phyloP scores from a whole-genome alignment of 805 yeast genomes.

The Pichia kluyveri region DNA sequence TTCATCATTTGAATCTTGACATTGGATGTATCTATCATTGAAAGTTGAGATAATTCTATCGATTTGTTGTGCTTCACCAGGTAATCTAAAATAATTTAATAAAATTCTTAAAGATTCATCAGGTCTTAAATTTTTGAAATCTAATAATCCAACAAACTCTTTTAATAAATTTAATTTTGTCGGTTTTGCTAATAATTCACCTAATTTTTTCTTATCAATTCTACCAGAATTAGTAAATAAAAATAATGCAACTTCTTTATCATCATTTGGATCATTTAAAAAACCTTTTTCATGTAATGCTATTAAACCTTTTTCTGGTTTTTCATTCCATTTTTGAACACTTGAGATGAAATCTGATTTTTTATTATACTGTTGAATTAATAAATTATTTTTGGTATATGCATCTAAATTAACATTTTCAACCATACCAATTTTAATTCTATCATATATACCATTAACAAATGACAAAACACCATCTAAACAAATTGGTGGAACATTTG shows the following conservation, averaged over 20 bases:
- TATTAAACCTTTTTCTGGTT: slow-evolving; percentile 68
- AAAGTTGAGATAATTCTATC: slow-evolving; percentile 86
- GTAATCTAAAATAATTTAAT: slow-evolving; percentile 77
- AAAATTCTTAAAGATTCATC: slow-evolving; percentile 87
- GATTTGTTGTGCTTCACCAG: slow-evolving; percentile 96
- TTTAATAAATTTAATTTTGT: slow-evolving; percentile 49
- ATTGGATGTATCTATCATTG: slow-evolving; percentile 67
- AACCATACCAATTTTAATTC: slow-evolving; percentile 30
- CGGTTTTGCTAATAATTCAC: slow-evolving; percentile 79
- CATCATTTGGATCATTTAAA: slow-evolving; percentile 38
- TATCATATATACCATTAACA: slow-evolving; percentile 50
- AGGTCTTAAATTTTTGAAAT: slow-evolving; percentile 69
- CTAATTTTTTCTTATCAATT: slow-evolving; percentile 78
- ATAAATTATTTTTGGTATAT: slow-evolving; percentile 16
- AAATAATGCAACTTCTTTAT: slow-evolving; percentile 62
- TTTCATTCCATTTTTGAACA: slow-evolving; percentile 65
- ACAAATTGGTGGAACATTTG: slow-evolving; percentile 87
- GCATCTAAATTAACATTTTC: slow-evolving; percentile 16
- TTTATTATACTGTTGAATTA: slow-evolving; percentile 36
- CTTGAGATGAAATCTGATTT: slow-evolving; percentile 75
- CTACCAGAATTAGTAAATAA: slow-evolving; percentile 72
- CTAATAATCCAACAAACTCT: slow-evolving; percentile 60
- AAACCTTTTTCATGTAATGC: slow-evolving; percentile 58
- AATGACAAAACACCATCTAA: slow-evolving; percentile 77
- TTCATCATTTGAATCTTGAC: slow-evolving; percentile 31